Base-by-base conservation (phyloP, 805 yeast species). In the Candida ortonii region DNA sequence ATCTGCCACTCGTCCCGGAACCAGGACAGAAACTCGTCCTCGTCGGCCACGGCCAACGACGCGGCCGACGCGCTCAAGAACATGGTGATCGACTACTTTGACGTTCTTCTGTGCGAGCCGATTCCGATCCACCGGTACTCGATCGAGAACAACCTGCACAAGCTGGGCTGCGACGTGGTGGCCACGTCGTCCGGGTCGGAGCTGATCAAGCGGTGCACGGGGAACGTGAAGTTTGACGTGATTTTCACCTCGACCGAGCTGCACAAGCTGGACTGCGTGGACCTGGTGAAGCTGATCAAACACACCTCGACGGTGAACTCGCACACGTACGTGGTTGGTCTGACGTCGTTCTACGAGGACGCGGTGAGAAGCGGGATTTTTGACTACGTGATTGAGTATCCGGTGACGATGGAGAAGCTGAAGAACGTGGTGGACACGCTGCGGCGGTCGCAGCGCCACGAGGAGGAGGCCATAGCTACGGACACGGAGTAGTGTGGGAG, bases 101-200 rank as follows among this genome's bases (percentile, higher is more conserved):
- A 85, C 54, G 79, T 88, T 4, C 64, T 90, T 28, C 65, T 87
- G 10, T 88, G 96, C 59, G 96, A 87, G 50, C 87, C 93, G 2
- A 84, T 85, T 40, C 93, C 96, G 0, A 82, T 82, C 37, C 80
- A 85, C 46, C 62, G 95, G 30, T 84, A 75, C 50, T 69, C 85
- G 10, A 71, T 81, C 17, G 71, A 77, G 26, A 74, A 71, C 39
- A 69, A 80, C 42, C 64, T 90, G 38, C 85, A 77, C 40, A 68
- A 70, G 33, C 53, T 79, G 16, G 95, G 94, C 1, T 87, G 95
- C 61, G 76, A 80, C 9, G 95, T 87, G 7, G 84, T 85, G 4
- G 67, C 84, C 3, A 83, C 85, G 6, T 66, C 78, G 0, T 78
- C 79, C 39, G 96, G 95, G 1, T 90, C 87, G 41, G 96, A 88